Evolutionary conservation across 805 yeast species (phyloP).

Genomic region (Zygoascus ofunaensis): DNA sequence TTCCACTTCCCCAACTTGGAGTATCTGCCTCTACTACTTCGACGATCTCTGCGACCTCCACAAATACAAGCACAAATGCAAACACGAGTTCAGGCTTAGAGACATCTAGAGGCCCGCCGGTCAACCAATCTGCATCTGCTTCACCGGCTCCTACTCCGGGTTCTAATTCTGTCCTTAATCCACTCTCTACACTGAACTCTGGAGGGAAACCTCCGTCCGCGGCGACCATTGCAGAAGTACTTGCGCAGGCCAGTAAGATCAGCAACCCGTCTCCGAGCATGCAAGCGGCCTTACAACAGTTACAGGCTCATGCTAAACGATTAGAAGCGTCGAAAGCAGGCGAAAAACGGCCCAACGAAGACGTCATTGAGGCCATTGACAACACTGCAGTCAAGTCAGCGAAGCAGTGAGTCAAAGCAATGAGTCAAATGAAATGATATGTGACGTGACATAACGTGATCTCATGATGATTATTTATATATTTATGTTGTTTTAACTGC

Average conservation of each 20-base stretch:
- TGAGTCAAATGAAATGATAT: not conserved
- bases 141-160: constrained; percentile 1
- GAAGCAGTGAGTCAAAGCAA: not conserved
- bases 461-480: constrained; percentile 2
- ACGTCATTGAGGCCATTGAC: constrained; percentile 7
- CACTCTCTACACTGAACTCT: constrained; percentile 1
- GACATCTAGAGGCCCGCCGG: too few relatives aligned
- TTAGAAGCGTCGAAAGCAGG: constrained; percentile 9
- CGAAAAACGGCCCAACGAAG: constrained; percentile 8
- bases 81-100: too few relatives aligned
- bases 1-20: too few relatives aligned
- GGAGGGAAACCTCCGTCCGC: constrained; percentile 19
- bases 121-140: constrained; percentile 3
- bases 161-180: constrained; percentile 5
- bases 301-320: constrained; percentile 24
- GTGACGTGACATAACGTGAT: too few relatives aligned
- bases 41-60: not conserved
- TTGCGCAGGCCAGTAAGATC: constrained; percentile 30
- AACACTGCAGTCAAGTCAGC: constrained; percentile 7
- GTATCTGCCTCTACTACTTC: not conserved
- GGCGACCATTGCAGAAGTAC: constrained; percentile 27
- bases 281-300: constrained; percentile 28
- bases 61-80: too few relatives aligned
- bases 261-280: constrained; percentile 29
- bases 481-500: too few relatives aligned